Base-by-base conservation (phyloP, 2,329 filamentous ascomycete genomes). In the Xenoacremonium recifei region DNA sequence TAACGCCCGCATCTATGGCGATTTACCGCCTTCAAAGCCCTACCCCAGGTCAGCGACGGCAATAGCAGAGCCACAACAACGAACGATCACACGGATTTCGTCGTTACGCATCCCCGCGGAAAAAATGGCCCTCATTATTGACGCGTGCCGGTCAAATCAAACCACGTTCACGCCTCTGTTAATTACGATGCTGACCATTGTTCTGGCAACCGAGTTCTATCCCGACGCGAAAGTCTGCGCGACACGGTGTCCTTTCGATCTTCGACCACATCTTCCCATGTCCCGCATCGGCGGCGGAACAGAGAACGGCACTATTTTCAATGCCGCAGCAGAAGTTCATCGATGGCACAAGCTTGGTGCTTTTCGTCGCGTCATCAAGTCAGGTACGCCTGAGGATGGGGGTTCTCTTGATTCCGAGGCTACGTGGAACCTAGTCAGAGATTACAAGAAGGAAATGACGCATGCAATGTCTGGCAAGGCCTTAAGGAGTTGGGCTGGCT, bases 121-220 rank as follows among this genome's bases (percentile, higher is more conserved):
- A 5, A 30, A 27, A 12, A 54, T 52, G 48, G 29, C 29, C 0
- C 21, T 16, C 1, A 47, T 54, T 1, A 17, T 54, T 12, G 15
- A 21, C 1, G 53, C 51, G 2, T 59, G 56, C 19, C 56, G 54
- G 4, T 37, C 37, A 7, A 25, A 47, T 6, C 35, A 49, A 1
- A 46, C 49, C 5, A 59, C 48, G 0, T 57, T 59, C 11, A 59
- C 56, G 1, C 54, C 56, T 2, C 39, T 59, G 1, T 18, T 59
- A 2, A 46, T 43, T 1, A 36, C 44, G 3, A 37, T 51, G 37
- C n/a, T 48, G 4, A 17, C 40, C 2, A 38, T 40, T 21, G 47
- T 51, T 1, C 37, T 58, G 5, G 47, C 47, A 1, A 44, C 27
- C 12, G 56, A 59, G 13, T 49, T 42, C 15, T 59, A 57, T 16